Conservation (phyloP, 495 filamentous ascomycete species). For the Echria macrotheca region DNA sequence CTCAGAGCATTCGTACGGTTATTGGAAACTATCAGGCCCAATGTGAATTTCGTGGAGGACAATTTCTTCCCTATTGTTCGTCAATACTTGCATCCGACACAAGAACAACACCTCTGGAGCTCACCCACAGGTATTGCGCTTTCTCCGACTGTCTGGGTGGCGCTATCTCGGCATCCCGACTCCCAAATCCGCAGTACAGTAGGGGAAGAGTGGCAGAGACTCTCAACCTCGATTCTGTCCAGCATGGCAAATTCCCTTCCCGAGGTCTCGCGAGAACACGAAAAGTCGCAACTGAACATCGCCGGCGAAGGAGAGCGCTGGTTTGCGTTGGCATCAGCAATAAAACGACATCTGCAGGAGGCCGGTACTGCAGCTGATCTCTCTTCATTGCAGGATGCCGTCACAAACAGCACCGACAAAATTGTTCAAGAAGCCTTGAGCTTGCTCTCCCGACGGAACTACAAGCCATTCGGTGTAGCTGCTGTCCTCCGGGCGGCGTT, state of each 20-base stretch:
- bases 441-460: conserved; percentile 51
- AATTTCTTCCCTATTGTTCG: conserved; percentile 36
- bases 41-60: conserved; percentile 37
- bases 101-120: conserved; percentile 31
- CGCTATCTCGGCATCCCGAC: conserved; percentile 21
- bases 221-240: conserved; percentile 51
- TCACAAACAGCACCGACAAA: conserved; percentile 15
- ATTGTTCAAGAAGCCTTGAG: conserved; percentile 30
- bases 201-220: conserved; percentile 44
- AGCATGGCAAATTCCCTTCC: conserved; percentile 65
- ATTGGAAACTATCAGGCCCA: conserved; percentile 28
- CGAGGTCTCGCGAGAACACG: conserved; percentile 70
- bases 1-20: conserved; percentile 52
- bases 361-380: no score
- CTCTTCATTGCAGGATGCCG: no score
- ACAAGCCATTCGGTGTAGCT: conserved; percentile 79
- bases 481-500: conserved; percentile 49
- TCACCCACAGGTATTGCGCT: conserved; percentile 26
- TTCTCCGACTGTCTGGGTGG: conserved; percentile 28
- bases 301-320: conserved; percentile 56
- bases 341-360: conserved; percentile 26
- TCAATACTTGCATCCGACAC: conserved; percentile 34
- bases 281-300: conserved; percentile 61
- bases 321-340: conserved; percentile 50
- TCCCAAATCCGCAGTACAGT: conserved; percentile 10